Evolutionary conservation across 176 grass and related monocot genomes (phyloP), one percentile per base, ranked within the genome.

Genomic region (Carex kokanica): DNA sequence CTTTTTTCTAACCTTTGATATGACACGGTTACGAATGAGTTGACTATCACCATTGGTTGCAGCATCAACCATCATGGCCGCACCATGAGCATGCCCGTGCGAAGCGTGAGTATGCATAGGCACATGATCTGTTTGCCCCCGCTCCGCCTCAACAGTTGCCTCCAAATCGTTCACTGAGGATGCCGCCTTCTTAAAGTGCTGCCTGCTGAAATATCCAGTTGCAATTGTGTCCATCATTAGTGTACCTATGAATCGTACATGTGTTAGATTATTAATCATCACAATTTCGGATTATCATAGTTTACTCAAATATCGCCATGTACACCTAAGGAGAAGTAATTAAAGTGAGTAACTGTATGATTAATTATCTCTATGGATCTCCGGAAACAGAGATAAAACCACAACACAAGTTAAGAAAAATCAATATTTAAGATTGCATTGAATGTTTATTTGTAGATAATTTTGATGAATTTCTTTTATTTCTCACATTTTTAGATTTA

Each of bases 191-290:
- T 67, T 87, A 67, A 57, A 66, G 2, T 91, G 85, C 36, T 15
- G 77, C 74, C 88, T 82, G 80, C 47, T 82, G 86, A 92, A 91
- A 70, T 89, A 97, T 1, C 92, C 85, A 7, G 94, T 97, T 81
- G 94, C 92, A 31, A 89, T 18, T 1, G 94, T 89, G 72, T 97
- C 92, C 31, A 92, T 31, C 34, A 90, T 58, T 45, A 97, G 82
- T 2, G 94, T 93, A 31, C 51, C 80, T 81, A 41, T 60, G 0
- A 81, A 0, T 13, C 9, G 20, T n/a, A n/a, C n/a, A 27, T 63
- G 7, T 63, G 15, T 6, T 1, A 81, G 59, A 43, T 59, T 4
- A 79, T 13, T 25, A 25, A 77, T 56, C n/a, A n/a, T 6, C 14
- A 36, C 4, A 15, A 36, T 67, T 16, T 64, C 23, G 0, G 14